phyloP scores from a whole-genome alignment of 2,329 filamentous ascomycete genomes.

The Alternaria arbusti region DNA sequence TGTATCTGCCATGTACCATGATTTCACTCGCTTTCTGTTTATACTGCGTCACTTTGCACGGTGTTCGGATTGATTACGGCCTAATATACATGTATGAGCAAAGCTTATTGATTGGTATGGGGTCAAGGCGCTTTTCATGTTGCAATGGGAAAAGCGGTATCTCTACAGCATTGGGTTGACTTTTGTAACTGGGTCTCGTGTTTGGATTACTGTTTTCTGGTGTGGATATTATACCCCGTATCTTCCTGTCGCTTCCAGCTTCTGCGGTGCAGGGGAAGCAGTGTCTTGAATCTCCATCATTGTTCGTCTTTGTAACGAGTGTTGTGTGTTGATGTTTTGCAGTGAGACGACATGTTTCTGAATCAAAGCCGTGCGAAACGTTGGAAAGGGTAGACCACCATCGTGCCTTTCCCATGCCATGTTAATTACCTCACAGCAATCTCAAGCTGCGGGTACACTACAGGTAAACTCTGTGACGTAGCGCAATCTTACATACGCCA shows the following conservation, averaged over 20 bases:
- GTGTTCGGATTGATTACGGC: neutral
- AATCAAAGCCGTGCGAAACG: neutral
- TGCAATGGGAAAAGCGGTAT: neutral
- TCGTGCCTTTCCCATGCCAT: neutral
- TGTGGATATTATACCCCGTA: constrained; percentile 12
- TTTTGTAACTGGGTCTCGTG: neutral
- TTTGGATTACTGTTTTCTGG: constrained; percentile 4
- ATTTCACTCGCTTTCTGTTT: neutral
- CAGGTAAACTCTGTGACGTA: neutral
- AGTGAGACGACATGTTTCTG: neutral
- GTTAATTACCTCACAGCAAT: neutral
- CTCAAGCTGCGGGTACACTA: neutral
- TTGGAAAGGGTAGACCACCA: neutral
- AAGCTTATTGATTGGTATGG: neutral
- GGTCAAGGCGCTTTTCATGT: neutral
- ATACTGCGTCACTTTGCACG: neutral
- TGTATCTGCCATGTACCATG: constrained; percentile 1
- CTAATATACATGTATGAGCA: neutral
- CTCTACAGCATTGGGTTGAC: neutral
- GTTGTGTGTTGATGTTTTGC: neutral
- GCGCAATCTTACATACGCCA: neutral
- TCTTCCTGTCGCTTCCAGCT: constrained; percentile 3
- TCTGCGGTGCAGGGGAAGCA: neutral
- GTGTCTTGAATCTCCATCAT: neutral
- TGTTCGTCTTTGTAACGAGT: neutral